Evolutionary conservation across 768 basidiomycete genomes (phyloP), one percentile per base, ranked within the genome.

Genomic region (Panus rudis): DNA sequence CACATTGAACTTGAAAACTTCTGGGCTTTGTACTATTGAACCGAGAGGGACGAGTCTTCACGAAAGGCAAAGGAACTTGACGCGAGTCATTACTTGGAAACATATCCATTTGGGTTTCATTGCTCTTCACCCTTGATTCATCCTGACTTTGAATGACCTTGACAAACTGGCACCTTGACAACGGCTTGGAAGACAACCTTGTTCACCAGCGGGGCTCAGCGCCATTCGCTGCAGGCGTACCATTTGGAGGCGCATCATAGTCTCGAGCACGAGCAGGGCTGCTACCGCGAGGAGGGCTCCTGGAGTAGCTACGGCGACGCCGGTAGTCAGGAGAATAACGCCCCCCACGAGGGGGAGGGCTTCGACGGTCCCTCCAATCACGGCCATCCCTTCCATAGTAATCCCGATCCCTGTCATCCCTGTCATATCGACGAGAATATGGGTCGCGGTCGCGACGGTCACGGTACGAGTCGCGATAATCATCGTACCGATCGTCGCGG

Each of bases 281-380:
- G 59, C 81, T 77, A 41, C 83, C 85, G 53, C 84, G 71, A 41
- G 84, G 85, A 19, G 87, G 88, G 65, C 83, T 87, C 58, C 83
- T 74, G 42, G 83, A 85, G 52, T 85, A 83, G 64, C 84, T 87
- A 61, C 76, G 72, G 42, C 87, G 81, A 59, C 73, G 75, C 54
- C 82, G 73, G 51, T 84, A 78, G 52, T 86, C 84, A 48, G 85
- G 86, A 50, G 84, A 87, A 69, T 85, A 81, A 45, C 84, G 69
- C 47, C 79, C 71, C 51, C 79, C 67, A 41, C 77, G 69, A 42
- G 70, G 61, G 39, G 82, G 77, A 44, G 84, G 80, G 68, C 82
- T 84, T 49, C 88, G 79, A 53, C 86, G 78, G 52, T 90, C 86
- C 52, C 84, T 78, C 80, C 84, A 86, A 54, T 88, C 83, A 49